Evolutionary conservation across 208 protist genomes (phyloP).

Genomic region (Wallacemonas sp.): DNA sequence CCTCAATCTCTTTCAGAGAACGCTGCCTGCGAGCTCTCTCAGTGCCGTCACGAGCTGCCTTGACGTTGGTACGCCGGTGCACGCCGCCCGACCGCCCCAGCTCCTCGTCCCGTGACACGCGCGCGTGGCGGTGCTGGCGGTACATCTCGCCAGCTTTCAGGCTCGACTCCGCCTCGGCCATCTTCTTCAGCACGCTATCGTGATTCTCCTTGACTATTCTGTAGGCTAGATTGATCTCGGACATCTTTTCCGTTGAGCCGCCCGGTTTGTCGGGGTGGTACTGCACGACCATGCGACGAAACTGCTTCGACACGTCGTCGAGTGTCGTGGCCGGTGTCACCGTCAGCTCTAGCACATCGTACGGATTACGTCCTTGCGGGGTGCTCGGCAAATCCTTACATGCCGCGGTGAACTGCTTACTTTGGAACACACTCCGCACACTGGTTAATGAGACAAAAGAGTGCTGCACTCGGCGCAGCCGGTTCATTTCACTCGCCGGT

Average conservation of each 20-base stretch:
- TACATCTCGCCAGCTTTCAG: conserved; percentile 55
- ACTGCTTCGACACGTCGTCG: conserved; percentile 87
- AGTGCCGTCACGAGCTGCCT: conserved; percentile 27
- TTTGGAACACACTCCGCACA: conserved; percentile 69
- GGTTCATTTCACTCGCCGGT: not conserved
- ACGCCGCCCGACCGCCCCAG: conserved; percentile 77
- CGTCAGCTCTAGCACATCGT: conserved; percentile 87
- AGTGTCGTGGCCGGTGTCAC: conserved; percentile 67
- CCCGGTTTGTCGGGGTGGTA: conserved; percentile 89
- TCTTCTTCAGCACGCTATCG: conserved; percentile 52
- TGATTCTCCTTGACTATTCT: conserved; percentile 90
- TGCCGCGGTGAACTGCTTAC: conserved; percentile 70
- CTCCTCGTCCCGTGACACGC: conserved; percentile 64
- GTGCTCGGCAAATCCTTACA: conserved; percentile 80
- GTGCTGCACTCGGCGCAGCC: not conserved
- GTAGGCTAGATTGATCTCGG: conserved; percentile 87
- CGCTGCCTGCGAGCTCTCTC: conserved; percentile 26
- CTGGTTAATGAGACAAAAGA: not conserved
- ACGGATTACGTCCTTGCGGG: conserved; percentile 83
- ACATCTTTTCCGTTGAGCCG: conserved; percentile 89
- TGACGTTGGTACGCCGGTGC: conserved; percentile 50
- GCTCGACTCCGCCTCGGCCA: conserved; percentile 59
- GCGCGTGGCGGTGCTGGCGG: conserved; percentile 65
- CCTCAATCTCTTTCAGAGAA: conserved; percentile 75
- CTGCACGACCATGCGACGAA: conserved; percentile 77